A percentile compares a stretch with the other conserved stretches of the same genome.
Conservation (phyloP, 306 rosid species). For the Coriaria nepalensis region DNA sequence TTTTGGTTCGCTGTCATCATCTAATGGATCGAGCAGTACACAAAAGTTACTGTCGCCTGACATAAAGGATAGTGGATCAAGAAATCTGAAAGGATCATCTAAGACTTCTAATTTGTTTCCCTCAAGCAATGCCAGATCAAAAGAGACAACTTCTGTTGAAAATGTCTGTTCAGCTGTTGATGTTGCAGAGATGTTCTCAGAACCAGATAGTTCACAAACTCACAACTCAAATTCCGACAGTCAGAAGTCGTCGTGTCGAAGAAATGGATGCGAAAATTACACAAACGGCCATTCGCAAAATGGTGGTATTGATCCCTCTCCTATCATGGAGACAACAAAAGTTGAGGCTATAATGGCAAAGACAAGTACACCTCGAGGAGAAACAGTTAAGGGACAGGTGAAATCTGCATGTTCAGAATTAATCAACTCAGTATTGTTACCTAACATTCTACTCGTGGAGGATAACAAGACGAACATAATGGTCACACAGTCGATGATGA, state of each 20-base stretch:
- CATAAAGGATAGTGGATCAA: conserved; percentile 26
- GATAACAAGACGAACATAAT: conserved; percentile 85
- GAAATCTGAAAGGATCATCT: conserved; percentile 40
- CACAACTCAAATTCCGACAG: conserved; percentile 16
- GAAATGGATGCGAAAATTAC: conserved; percentile 18
- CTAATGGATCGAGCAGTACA: conserved; percentile 48
- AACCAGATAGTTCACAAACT: conserved; percentile 30
- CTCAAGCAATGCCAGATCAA: conserved; percentile 13
- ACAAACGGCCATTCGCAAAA: conserved; percentile 18
- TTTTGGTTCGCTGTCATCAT: conserved; percentile 67
- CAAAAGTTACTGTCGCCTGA: conserved; percentile 37
- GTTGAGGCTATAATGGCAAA: conserved; percentile 19
- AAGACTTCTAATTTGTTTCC: conserved; percentile 27
- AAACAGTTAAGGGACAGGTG: conserved; percentile 24
- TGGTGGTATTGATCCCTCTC: conserved; percentile 22
- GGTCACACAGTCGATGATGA: conserved; percentile 92
- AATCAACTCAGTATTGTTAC: conserved; percentile 22
- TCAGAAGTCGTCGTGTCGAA: conserved; percentile 15
- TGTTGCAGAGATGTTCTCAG: conserved; percentile 19
- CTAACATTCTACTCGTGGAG: conserved; percentile 83
- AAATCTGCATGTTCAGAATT: conserved; percentile 24
- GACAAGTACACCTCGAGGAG: conserved; percentile 19
- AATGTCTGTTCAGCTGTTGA: conserved; percentile 29
- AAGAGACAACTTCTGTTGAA: conserved; percentile 25
- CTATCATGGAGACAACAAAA: conserved; percentile 14